Evolutionary conservation across 441 rosid species (phyloP).

Genomic region (Erodium texanum): DNA sequence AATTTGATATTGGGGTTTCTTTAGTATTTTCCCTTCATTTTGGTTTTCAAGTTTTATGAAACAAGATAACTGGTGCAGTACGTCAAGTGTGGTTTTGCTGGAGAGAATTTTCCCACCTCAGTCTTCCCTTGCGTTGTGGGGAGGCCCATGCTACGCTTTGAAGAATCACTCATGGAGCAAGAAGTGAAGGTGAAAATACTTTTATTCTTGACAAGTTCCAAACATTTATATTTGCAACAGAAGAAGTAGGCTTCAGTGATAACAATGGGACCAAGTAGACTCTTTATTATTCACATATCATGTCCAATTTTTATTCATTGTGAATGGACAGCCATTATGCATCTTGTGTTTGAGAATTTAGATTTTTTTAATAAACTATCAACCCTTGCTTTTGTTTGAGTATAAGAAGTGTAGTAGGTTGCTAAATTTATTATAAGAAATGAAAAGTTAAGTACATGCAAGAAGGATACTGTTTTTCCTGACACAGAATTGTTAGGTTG

Average conservation of each 20-base stretch:
- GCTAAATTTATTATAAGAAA: too few species aligned
- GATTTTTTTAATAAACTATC: too few species aligned
- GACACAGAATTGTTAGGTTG: not conserved
- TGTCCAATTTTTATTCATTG: not conserved
- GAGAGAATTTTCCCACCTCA: slow-evolving; percentile 96
- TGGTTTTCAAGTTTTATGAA: slow-evolving; percentile 12
- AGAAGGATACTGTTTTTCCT: not conserved
- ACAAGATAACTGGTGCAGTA: slow-evolving; percentile 42
- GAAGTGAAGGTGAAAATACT: slow-evolving; percentile 53
- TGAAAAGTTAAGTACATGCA: not conserved
- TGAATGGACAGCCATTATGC: too few species aligned
- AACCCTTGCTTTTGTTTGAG: too few species aligned
- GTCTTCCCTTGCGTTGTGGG: slow-evolving; percentile 95
- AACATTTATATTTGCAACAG: not conserved
- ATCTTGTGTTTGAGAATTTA: too few species aligned
- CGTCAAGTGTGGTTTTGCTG: slow-evolving; percentile 95
- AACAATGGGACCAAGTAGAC: not conserved
- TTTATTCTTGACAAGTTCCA: not conserved
- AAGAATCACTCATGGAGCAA: slow-evolving; percentile 84
- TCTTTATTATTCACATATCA: not conserved
- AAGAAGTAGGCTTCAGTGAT: not conserved
- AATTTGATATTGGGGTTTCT: not conserved
- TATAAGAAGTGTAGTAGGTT: too few species aligned
- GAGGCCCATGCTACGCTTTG: slow-evolving; percentile 79
- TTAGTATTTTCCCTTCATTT: not conserved